Evolutionary conservation across 140 eudicot species (phyloP).

Genomic region (Ambrosia hybrid): DNA sequence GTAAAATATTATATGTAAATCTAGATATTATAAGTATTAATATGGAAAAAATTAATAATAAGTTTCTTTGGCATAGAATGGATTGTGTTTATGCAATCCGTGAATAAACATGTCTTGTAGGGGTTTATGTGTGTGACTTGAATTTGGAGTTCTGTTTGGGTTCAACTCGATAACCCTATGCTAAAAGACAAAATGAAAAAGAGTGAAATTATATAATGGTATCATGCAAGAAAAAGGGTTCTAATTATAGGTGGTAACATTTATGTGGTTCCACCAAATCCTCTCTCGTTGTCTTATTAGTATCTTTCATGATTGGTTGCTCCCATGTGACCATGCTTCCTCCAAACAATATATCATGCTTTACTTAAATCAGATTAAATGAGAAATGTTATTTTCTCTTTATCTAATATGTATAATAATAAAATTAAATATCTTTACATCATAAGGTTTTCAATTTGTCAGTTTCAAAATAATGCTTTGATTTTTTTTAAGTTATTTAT

Average conservation of each 20-base stretch:
- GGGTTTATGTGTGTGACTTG: too few species aligned
- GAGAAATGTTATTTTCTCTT: background rate
- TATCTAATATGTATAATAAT: background rate
- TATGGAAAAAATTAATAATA: too few species aligned
- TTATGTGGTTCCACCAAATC: slow-evolving; percentile 69
- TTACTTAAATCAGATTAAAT: slow-evolving; percentile 11
- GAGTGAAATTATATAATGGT: background rate
- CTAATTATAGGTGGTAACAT: slow-evolving; percentile 46
- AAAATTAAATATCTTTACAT: background rate
- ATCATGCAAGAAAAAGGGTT: slow-evolving; percentile 25
- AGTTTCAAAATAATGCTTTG: background rate
- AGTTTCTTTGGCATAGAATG: too few species aligned
- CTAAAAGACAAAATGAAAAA: background rate
- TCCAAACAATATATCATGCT: slow-evolving; percentile 25
- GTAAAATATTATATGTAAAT: too few species aligned
- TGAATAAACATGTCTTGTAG: too few species aligned
- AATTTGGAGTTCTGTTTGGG: too few species aligned
- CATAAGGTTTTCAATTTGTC: background rate
- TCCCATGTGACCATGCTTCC: slow-evolving; percentile 63
- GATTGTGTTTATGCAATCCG: too few species aligned
- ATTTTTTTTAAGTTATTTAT: too few species aligned
- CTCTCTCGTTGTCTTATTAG: slow-evolving; percentile 61
- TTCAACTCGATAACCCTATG: too few species aligned
- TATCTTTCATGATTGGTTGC: slow-evolving; percentile 45
- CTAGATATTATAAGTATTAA: too few species aligned